Base-by-base conservation (phyloP, 306 rosid species). In the Styphnolobium japonicum region DNA sequence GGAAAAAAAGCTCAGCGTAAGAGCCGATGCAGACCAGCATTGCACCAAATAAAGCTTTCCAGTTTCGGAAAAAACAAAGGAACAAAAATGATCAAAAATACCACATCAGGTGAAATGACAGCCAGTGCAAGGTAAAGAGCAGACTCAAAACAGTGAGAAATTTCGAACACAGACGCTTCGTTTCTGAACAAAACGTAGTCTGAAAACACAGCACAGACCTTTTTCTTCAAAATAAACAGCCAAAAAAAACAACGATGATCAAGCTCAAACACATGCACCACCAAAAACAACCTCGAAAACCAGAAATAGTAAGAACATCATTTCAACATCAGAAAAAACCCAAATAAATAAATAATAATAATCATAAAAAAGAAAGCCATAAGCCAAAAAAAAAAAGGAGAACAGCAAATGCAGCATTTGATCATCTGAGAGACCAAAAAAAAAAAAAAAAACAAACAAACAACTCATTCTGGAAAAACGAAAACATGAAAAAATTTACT, bases 201-300 rank as follows among this genome's bases (percentile, higher is more conserved):
- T 4, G 15, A 16, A 62, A 33, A 5, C 10, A 14, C 34, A 19
- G 14, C 46, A 6, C 15, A 16, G 3, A 7, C 34, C 6, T 45
- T 7, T 36, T 10, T 9, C 33, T 21, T 22, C 66, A 33, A 16
- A 25, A 27, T 10, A 48, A 49, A 16, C 25, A 62, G 63, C 4
- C 64, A 1, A 16, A 33, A 68, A 58, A n/a, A 29, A 57, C 29
- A 4, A 9, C 7, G 27, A 51, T 23, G n/a, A 74, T 66, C 49
- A 76, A 60, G 48, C 46, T 6, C 7, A 52, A 42, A 3, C 29
- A 18, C 80, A 82, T 82, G 82, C 86, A 76, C 0, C 0, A 19
- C 18, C 0, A 10, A 16, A 40, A 23, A 53, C 8, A 55, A 9
- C 43, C 71, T 0, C n/a, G 37, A 71, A 39, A 69, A 3, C 3